Base-by-base conservation (phyloP, 495 filamentous ascomycete genomes). In the Neurospora sp. region DNA sequence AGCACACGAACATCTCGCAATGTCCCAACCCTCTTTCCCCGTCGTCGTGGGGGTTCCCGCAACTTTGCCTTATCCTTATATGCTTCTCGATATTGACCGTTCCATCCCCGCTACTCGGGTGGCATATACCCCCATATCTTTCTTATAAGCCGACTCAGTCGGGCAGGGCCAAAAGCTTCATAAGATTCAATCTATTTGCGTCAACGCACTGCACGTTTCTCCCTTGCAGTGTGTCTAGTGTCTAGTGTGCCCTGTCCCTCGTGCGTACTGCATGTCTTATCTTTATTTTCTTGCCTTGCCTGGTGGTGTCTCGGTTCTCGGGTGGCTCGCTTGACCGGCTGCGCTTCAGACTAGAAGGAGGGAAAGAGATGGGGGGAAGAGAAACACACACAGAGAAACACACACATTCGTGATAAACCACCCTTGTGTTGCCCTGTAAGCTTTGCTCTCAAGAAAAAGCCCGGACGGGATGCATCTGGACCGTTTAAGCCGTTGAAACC, bases 261-360 rank as follows among this genome's bases (percentile, higher is more conserved):
- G 53, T 65, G 53, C 53, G 53, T 65, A 65, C 53, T 61, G 53
- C 53, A 61, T 65, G 53, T 65, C 53, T 65, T 65, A 65, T 65
- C 53, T 65, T 65, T 65, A 35, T 65, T 35, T 53, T 10, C 35
- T 37, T 37, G 35, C 12, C 42, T 53, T 22, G 45, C 9, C 53
- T 16, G 22, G 12, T 61, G 27, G 5, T 65, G 53, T 65, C 22
- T 61, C 53, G 53, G 53, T 65, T 65, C 53, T 65, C 53, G 53
- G 53, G 27, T 27, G 53, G 53, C 53, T 65, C 53, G 27, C 53
- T 65, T 35, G 53, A 65, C 53, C 53, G 53, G 27, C 27, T 16
- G 27, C 27, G 53, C 31, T 65, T 35, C 53, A 53, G 12, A 35
- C 22, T 3, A 7, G 10, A 65, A 8, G 53, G 53, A 65, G 27